Evolutionary conservation across 768 basidiomycete species (phyloP).

Genomic region (Mycena galopus): DNA sequence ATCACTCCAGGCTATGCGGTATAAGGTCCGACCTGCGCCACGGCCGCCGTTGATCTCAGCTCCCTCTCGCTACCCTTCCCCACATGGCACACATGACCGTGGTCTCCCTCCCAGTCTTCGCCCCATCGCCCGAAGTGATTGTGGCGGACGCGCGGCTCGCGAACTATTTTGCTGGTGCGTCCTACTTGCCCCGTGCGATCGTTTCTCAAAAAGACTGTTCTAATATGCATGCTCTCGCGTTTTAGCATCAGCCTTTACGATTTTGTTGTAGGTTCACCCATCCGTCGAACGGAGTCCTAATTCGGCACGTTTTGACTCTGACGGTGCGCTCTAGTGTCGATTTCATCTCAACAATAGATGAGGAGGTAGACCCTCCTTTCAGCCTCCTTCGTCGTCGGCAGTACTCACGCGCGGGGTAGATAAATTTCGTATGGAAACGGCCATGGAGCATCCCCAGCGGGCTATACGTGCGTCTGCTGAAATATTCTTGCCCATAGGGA

Average conservation of each 20-base stretch:
- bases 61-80: too few relatives aligned
- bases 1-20: too few relatives aligned
- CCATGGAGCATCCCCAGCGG: constrained; percentile 16
- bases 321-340: background rate
- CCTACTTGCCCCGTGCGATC: background rate
- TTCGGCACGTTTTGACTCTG: too few relatives aligned
- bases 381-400: background rate
- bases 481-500: background rate
- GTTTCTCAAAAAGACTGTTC: background rate
- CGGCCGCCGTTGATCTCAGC: too few relatives aligned
- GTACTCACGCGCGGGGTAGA: background rate
- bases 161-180: constrained; percentile 17
- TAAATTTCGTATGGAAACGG: constrained; percentile 14
- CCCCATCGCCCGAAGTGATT: background rate
- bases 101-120: too few relatives aligned
- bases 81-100: too few relatives aligned
- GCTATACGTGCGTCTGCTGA: constrained; percentile 1
- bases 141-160: constrained; percentile 8
- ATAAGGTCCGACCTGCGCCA: too few relatives aligned
- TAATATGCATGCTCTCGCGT: background rate
- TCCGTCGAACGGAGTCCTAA: too few relatives aligned
- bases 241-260: constrained; percentile 4
- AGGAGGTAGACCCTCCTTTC: background rate
- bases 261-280: background rate
- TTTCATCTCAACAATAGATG: constrained; percentile 3